A percentile compares a stretch with the other conserved stretches of the same genome.
These are phyloP conservation scores for Pseudogymnoascus verrucosus DNA, from an alignment of 2,329 filamentous ascomycete species.

Conservation along the genomic window DNA sequence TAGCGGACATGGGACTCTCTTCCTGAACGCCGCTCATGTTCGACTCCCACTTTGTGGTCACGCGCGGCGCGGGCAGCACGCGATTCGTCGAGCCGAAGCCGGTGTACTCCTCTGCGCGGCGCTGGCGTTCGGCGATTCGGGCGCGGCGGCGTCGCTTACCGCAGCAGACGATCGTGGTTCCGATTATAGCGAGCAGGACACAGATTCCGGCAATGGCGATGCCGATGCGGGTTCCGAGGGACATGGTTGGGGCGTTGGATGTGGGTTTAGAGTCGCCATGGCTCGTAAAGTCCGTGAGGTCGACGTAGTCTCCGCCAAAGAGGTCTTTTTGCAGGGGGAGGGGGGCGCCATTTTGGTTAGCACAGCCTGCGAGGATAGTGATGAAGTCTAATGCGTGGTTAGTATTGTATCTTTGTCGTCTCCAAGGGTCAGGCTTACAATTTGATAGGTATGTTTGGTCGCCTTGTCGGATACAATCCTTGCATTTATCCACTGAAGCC, in stretches of 20 bases:
- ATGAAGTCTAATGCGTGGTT: neutral
- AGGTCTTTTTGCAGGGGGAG: neutral
- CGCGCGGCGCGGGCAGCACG: conserved; percentile 20
- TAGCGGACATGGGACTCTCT: conserved; percentile 29
- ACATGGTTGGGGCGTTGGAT: conserved; percentile 34
- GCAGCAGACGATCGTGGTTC: conserved; percentile 47
- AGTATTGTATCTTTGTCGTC: neutral
- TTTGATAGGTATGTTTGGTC: conserved; percentile 20
- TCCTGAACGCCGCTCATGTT: conserved; percentile 13
- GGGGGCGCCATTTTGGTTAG: neutral
- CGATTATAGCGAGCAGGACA: conserved; percentile 39
- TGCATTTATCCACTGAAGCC: neutral
- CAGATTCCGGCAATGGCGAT: conserved; percentile 46
- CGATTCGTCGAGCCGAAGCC: conserved; percentile 31
- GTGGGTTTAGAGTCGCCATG: conserved; percentile 2
- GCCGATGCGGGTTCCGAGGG: conserved; percentile 48
- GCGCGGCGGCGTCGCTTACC: conserved; percentile 48
- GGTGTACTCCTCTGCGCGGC: conserved; percentile 10
- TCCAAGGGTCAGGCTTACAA: neutral
- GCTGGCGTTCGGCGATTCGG: conserved; percentile 37
- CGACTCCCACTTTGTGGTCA: conserved; percentile 4
- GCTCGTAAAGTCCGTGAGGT: neutral
- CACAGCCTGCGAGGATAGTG: neutral
- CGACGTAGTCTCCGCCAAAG: neutral
- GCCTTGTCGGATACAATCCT: conserved; percentile 35